phyloP scores from a whole-genome alignment of 257 asterid genomes.

The Primulina eburnea region DNA sequence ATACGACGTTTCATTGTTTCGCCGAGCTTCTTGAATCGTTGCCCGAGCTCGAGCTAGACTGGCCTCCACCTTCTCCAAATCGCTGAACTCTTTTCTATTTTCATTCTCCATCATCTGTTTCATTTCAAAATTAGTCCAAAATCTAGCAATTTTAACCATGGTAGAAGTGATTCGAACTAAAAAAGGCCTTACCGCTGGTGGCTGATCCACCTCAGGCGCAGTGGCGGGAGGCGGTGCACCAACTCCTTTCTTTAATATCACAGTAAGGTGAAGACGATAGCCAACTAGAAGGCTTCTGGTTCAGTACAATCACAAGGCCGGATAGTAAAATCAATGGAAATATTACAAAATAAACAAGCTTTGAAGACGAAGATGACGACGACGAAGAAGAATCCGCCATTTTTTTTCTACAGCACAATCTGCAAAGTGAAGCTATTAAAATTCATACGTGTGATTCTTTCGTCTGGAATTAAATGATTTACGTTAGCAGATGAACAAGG shows the following conservation, averaged over 20 bases:
- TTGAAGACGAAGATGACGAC: slow-evolving; percentile 27
- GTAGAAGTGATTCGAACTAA: neutral
- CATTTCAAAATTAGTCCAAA: neutral
- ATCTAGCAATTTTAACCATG: neutral
- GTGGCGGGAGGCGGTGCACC: neutral
- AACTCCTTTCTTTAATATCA: neutral
- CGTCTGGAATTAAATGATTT: slow-evolving; percentile 17
- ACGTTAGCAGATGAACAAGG: neutral
- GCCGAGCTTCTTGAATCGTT: slow-evolving; percentile 34
- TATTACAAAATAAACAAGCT: slow-evolving; percentile 38
- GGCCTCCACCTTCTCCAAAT: slow-evolving; percentile 48
- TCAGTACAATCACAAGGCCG: slow-evolving; percentile 28
- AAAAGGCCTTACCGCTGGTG: too few species aligned
- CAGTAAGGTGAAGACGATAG: slow-evolving; percentile 2
- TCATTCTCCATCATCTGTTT: slow-evolving; percentile 19
- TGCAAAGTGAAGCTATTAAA: neutral
- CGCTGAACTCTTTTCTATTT: slow-evolving; percentile 17
- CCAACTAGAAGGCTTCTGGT: slow-evolving; percentile 32
- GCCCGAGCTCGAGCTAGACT: slow-evolving; percentile 45
- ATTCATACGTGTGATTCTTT: neutral
- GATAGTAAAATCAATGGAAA: slow-evolving; percentile 45
- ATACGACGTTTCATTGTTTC: slow-evolving; percentile 31
- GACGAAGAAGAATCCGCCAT: slow-evolving; percentile 31
- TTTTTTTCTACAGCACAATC: neutral
- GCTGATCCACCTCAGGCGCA: too few species aligned